phyloP scores from a whole-genome alignment of 345 rosid genomes.

The Syzygium oleosum region DNA sequence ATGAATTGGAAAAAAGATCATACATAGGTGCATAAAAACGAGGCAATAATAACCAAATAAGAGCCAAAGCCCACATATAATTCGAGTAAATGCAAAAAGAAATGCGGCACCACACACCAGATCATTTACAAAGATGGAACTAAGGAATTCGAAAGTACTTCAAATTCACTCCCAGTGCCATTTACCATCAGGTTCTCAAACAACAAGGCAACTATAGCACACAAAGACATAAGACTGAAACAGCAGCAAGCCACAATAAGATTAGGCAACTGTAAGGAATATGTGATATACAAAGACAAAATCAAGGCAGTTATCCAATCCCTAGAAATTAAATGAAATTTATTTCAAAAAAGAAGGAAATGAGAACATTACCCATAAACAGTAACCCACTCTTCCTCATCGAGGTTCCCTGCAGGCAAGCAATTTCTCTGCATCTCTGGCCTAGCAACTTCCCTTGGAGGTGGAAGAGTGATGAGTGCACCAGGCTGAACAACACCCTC shows the following conservation, averaged over 20 bases:
- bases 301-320: neutral
- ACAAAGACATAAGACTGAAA: neutral
- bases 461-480: slow-evolving; percentile 82
- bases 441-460: slow-evolving; percentile 91
- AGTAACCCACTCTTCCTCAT: slow-evolving; percentile 98
- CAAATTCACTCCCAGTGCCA: neutral
- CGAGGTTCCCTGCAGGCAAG: slow-evolving; percentile 63
- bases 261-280: neutral
- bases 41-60: neutral
- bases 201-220: neutral
- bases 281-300: neutral
- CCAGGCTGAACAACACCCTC: slow-evolving; percentile 87
- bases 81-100: neutral
- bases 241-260: neutral
- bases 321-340: neutral
- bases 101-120: neutral
- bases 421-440: slow-evolving; percentile 73
- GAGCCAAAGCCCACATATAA: neutral
- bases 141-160: neutral
- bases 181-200: neutral
- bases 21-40: neutral
- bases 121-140: neutral
- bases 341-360: neutral
- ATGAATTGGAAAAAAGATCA: neutral
- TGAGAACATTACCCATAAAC: slow-evolving; percentile 68